Evolutionary conservation across 192 early-diverging fungal species (phyloP).

Genomic region (Oehlia diaphana): DNA sequence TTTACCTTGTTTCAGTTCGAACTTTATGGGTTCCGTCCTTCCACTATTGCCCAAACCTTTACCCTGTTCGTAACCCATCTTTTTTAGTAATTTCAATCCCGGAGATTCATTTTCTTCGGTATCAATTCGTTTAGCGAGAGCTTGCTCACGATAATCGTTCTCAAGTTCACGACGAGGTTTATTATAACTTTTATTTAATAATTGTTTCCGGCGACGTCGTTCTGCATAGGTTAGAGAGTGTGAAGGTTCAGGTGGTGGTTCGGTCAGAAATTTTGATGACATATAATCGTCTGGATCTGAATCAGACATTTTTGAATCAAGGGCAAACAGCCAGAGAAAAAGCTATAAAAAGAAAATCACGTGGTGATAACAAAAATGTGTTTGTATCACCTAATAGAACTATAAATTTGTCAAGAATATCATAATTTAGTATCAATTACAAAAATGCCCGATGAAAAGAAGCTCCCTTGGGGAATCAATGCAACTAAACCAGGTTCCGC

Average conservation of each 20-base stretch:
- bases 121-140: slow-evolving; percentile 40
- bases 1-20: slow-evolving; percentile 26
- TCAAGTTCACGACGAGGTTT: slow-evolving; percentile 39
- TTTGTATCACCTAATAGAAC: too few species aligned
- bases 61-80: slow-evolving; percentile 46
- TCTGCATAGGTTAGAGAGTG: slow-evolving; percentile 32
- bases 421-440: not conserved
- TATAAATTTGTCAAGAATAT: too few species aligned
- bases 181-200: slow-evolving; percentile 34
- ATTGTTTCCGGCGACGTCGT: slow-evolving; percentile 35
- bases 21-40: slow-evolving; percentile 11
- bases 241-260: slow-evolving; percentile 1
- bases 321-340: too few species aligned
- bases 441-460: slow-evolving; percentile 28
- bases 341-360: too few species aligned
- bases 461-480: slow-evolving; percentile 28
- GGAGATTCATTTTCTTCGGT: slow-evolving; percentile 36
- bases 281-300: slow-evolving; percentile 48
- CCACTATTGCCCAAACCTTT: slow-evolving; percentile 33
- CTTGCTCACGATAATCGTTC: slow-evolving; percentile 41
- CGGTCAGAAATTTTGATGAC: slow-evolving; percentile 39
- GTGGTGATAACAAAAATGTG: too few species aligned
- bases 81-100: slow-evolving; percentile 48
- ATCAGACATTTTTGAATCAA: not conserved
- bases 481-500: slow-evolving; percentile 23